A percentile compares a stretch with the other conserved stretches of the same genome.
Conservation (phyloP, 1,284 basidiomycete species). For the Puccinia hordei region DNA sequence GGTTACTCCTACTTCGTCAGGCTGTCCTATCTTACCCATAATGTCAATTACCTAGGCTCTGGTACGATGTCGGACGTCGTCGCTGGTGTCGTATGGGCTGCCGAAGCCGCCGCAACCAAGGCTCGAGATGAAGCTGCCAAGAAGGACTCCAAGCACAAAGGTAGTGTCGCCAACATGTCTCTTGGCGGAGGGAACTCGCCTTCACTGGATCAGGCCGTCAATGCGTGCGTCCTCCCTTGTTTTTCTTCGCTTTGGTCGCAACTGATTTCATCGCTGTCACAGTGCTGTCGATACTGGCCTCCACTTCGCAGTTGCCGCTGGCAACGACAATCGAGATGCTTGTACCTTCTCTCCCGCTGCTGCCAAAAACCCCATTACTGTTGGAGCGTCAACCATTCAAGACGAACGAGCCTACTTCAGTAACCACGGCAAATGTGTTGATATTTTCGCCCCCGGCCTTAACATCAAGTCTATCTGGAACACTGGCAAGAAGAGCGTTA, state of each 20-base stretch:
- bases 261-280: not conserved
- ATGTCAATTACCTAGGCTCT: conserved; percentile 69
- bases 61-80: conserved; percentile 97
- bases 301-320: conserved; percentile 58
- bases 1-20: not conserved
- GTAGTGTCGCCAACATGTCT: conserved; percentile 97
- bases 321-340: conserved; percentile 69
- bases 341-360: conserved; percentile 80
- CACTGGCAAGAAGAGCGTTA: conserved; percentile 65
- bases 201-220: conserved; percentile 80
- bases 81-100: conserved; percentile 81
- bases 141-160: conserved; percentile 75
- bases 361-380: conserved; percentile 75
- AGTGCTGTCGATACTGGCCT: conserved; percentile 51
- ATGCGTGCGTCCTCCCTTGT: conserved; percentile 71
- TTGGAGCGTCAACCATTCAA: conserved; percentile 76
- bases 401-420: conserved; percentile 85
- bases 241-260: not conserved
- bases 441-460: conserved; percentile 70
- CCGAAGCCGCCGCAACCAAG: conserved; percentile 66
- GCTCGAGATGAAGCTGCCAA: conserved; percentile 68
- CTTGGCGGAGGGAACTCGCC: conserved; percentile 93
- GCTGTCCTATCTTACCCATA: not conserved
- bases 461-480: conserved; percentile 80
- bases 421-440: conserved; percentile 63